A percentile compares a stretch with the other conserved stretches of the same genome.
Evolutionary conservation across 805 yeast species (phyloP).

Genomic region (Wickerhamiella slavikovae): DNA sequence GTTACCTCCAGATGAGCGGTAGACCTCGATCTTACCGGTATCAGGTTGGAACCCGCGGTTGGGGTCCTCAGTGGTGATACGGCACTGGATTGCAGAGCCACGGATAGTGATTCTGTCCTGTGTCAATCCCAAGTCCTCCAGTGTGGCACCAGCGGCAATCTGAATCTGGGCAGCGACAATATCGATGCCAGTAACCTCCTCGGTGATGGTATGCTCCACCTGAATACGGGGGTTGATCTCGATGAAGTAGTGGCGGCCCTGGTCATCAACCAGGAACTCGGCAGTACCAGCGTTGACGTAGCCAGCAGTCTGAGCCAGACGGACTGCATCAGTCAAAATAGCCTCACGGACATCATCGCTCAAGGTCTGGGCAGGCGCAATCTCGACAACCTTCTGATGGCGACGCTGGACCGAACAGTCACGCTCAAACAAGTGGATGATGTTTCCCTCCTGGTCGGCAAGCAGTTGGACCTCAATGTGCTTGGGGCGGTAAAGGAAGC

Average conservation of each 20-base stretch:
- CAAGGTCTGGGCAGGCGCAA: conserved; percentile 89
- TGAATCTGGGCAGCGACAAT: conserved; percentile 96
- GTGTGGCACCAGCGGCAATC: conserved; percentile 94
- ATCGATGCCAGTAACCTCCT: conserved; percentile 96
- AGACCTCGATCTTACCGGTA: conserved; percentile 94
- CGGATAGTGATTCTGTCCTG: conserved; percentile 91
- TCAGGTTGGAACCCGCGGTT: conserved; percentile 94
- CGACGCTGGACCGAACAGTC: conserved; percentile 99
- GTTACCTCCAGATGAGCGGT: conserved; percentile 97
- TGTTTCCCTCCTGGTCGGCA: conserved; percentile 88
- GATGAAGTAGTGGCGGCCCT: conserved; percentile 89
- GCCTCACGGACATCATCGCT: conserved; percentile 74
- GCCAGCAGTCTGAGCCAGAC: conserved; percentile 67
- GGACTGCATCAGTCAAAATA: conserved; percentile 85
- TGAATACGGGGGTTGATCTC: conserved; percentile 97
- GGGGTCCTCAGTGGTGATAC: conserved; percentile 98
- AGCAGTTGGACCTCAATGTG: conserved; percentile 94
- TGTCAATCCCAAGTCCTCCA: conserved; percentile 73
- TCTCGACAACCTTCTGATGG: conserved; percentile 96
- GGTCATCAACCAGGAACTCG: conserved; percentile 81
- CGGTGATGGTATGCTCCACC: conserved; percentile 97
- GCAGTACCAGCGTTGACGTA: conserved; percentile 98
- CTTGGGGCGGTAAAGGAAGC: conserved; percentile 87
- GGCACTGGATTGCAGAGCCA: conserved; percentile 97
- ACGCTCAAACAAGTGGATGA: conserved; percentile 86